Evolutionary conservation across 192 early-diverging fungal species (phyloP), one percentile per base, ranked within the genome.

Genomic region (Backusella tuberculispora): DNA sequence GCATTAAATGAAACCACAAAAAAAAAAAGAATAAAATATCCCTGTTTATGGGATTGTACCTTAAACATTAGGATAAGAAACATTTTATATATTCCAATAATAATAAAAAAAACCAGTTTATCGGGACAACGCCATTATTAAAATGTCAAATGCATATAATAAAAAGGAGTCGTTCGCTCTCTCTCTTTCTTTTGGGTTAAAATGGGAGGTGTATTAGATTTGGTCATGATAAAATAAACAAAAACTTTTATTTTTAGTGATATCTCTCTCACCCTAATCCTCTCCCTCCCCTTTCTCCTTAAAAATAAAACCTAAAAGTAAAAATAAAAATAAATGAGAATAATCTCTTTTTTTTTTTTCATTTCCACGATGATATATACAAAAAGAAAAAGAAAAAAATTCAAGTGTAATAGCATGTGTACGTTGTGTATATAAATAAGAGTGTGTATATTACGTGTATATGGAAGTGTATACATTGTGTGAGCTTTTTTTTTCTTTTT

Each of bases 381-480:
- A 26, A 19, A 9, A 12, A 60, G 21, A 60, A 60, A 26, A 60
- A 26, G 12, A 10, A 26, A 60, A 60, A 2, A 0, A 34, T 2
- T 34, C 29, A 34, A 26, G 53, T 60, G 26, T 26, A 60, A 60
- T 60, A 60, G 53, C 19, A 60, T 60, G 21, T 60, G 9, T 5
- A 34, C 26, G 21, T 48, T 26, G 53, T 60, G 26, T 60, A 19
- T 13, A 26, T 60, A 13, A 34, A 2, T 34, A 34, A 34, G 53
- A 24, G 53, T 60, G 10, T 60, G 26, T 60, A 60, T 60, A 56
- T 56, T 56, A 24, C 9, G 50, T 24, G 13, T 26, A 60, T 60
- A 60, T 60, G 53, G 53, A 24, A 60, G 53, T 60, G 53, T 60
- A 56, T 56, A 60, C 53, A 60, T 60, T 60, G 53, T 60, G 21